Evolutionary conservation across 768 basidiomycete genomes (phyloP).

Genomic region (Panus rudis): DNA sequence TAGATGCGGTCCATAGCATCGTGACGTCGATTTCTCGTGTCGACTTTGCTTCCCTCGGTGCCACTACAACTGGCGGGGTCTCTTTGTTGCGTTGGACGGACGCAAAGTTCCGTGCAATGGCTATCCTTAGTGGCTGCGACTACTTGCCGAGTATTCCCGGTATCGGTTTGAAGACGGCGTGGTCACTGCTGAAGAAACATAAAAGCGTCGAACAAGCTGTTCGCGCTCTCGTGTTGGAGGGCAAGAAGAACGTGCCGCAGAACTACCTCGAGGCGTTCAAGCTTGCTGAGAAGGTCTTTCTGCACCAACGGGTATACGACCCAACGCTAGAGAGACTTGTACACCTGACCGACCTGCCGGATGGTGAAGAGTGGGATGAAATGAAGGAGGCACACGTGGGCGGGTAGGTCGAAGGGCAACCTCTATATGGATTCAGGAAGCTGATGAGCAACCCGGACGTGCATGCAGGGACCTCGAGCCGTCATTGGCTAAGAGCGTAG

Average conservation of each 20-base stretch:
- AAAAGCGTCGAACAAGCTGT: conserved; percentile 83
- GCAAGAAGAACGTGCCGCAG: conserved; percentile 73
- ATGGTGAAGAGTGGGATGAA: conserved; percentile 44
- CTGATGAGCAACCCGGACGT: conserved; percentile 4
- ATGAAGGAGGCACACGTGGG: conserved; percentile 70
- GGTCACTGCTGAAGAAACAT: conserved; percentile 72
- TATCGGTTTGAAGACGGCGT: conserved; percentile 91
- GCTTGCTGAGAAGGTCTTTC: conserved; percentile 85
- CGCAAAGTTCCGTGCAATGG: conserved; percentile 86
- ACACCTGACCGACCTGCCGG: conserved; percentile 56
- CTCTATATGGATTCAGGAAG: conserved; percentile 8
- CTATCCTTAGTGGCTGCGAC: conserved; percentile 89
- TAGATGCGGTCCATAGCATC: conserved; percentile 64
- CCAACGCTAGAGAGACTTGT: conserved; percentile 60
- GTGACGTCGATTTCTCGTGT: conserved; percentile 58
- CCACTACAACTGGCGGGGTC: conserved; percentile 45
- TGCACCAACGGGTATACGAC: conserved; percentile 90
- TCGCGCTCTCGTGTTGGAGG: conserved; percentile 68
- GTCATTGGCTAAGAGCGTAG: conserved; percentile 56
- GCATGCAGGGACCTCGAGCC: conserved; percentile 54
- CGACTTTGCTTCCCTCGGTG: conserved; percentile 57
- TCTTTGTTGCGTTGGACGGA: conserved; percentile 88
- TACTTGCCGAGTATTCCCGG: conserved; percentile 89
- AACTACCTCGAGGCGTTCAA: conserved; percentile 70
- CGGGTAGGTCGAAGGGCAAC: conserved; percentile 35